Evolutionary conservation across 805 yeast species (phyloP).

Genomic region (Monosporozyma aerobia): DNA sequence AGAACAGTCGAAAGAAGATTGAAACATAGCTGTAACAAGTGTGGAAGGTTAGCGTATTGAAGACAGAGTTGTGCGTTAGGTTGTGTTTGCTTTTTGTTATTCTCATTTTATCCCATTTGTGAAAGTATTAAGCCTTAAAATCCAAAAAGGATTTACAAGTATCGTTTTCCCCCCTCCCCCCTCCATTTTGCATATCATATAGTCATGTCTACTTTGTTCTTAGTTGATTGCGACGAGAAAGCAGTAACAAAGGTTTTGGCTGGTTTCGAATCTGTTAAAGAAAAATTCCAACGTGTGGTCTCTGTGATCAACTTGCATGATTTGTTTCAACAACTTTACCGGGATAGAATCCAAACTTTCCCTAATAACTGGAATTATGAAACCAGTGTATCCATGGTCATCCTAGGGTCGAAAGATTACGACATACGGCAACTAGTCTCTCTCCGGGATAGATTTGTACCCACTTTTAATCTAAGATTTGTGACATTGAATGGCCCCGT

Average conservation of each 20-base stretch:
- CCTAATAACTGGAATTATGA: slow-evolving; percentile 17
- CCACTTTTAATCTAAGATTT: slow-evolving; percentile 20
- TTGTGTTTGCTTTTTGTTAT: not conserved
- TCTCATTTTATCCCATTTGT: not conserved
- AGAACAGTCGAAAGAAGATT: not conserved
- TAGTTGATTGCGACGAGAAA: not conserved
- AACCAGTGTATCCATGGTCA: slow-evolving; percentile 18
- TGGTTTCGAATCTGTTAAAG: slow-evolving; percentile 4
- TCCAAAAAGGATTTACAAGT: too few species aligned
- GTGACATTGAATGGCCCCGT: slow-evolving; percentile 1
- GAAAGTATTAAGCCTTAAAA: not conserved
- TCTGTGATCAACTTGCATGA: slow-evolving; percentile 2
- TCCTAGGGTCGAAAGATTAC: slow-evolving; percentile 6
- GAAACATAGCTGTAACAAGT: not conserved
- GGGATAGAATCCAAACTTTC: slow-evolving; percentile 13
- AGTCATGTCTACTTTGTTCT: slow-evolving; percentile 14
- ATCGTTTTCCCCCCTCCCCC: not conserved
- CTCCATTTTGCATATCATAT: not conserved
- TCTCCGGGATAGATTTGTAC: slow-evolving; percentile 14
- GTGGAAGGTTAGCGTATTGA: not conserved
- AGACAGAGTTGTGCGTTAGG: not conserved
- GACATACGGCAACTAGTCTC: slow-evolving; percentile 11
- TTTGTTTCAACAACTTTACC: slow-evolving; percentile 14
- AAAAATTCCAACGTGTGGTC: slow-evolving; percentile 1
- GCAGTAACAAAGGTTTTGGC: slow-evolving; percentile 5